phyloP scores from a whole-genome alignment of 345 rosid genomes.

The Salix udensis region DNA sequence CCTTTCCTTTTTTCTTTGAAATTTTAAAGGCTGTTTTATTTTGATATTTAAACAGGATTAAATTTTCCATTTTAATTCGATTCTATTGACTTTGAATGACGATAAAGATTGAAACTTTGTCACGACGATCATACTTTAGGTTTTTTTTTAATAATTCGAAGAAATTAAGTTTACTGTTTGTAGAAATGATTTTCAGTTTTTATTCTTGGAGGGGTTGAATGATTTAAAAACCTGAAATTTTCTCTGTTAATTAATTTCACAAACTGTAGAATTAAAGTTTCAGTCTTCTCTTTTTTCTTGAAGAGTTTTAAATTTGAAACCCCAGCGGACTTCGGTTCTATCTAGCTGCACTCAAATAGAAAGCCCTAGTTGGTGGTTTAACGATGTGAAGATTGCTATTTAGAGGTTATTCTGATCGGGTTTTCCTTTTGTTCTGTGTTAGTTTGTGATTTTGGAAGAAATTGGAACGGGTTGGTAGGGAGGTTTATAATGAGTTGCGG shows the following conservation, averaged over 20 bases:
- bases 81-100: not conserved
- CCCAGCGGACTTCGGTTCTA: not conserved
- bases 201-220: not conserved
- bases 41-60: constrained; percentile 7
- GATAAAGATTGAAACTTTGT: constrained; percentile 3
- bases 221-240: not conserved
- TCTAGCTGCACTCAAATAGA: not conserved
- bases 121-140: constrained; percentile 14
- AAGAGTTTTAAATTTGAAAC: not conserved
- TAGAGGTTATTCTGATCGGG: not conserved
- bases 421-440: not conserved
- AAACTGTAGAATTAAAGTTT: not conserved
- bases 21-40: constrained; percentile 4
- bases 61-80: not conserved
- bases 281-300: not conserved
- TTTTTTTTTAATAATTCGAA: constrained; percentile 7
- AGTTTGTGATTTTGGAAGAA: constrained; percentile 30
- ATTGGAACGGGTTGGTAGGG: constrained; percentile 18
- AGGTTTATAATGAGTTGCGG: constrained; percentile 41
- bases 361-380: not conserved
- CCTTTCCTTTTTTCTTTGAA: constrained; percentile 8
- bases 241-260: not conserved
- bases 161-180: not conserved
- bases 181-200: not conserved
- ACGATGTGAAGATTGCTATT: not conserved